Conservation (phyloP, 495 filamentous ascomycete genomes). For the Aspergillus asperescens region DNA sequence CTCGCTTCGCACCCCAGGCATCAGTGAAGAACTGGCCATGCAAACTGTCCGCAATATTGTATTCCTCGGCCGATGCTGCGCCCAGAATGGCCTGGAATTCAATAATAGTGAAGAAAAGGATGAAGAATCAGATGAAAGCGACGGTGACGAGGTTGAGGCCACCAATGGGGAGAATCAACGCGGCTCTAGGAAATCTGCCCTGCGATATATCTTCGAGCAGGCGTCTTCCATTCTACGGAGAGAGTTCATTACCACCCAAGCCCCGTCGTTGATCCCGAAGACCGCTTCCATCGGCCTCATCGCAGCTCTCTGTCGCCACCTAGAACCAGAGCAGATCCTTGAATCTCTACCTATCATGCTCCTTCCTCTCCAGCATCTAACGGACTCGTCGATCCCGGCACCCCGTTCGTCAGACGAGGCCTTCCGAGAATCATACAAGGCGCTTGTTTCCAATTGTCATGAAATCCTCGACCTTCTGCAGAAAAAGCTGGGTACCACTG, state of each 20-base stretch:
- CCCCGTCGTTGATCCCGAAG: slow-evolving; percentile 61
- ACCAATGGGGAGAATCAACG: slow-evolving; percentile 26
- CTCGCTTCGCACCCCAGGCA: slow-evolving; percentile 58
- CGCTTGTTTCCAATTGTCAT: slow-evolving; percentile 60
- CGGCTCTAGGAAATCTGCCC: slow-evolving; percentile 38
- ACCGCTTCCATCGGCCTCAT: slow-evolving; percentile 70
- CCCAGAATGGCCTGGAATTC: slow-evolving; percentile 55
- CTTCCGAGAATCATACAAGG: slow-evolving; percentile 63
- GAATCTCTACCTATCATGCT: slow-evolving; percentile 60
- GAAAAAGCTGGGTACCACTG: slow-evolving; percentile 74
- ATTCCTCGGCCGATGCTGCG: slow-evolving; percentile 67
- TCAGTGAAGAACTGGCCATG: slow-evolving; percentile 62
- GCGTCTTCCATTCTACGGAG: slow-evolving; percentile 71
- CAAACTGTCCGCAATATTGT: slow-evolving; percentile 71
- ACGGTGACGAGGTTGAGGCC: slow-evolving; percentile 34
- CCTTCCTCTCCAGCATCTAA: slow-evolving; percentile 75
- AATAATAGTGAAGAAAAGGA: slow-evolving; percentile 32
- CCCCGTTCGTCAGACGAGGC: slow-evolving; percentile 59
- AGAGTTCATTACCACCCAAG: slow-evolving; percentile 60
- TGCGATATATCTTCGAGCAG: slow-evolving; percentile 69
- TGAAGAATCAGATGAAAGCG: slow-evolving; percentile 37
- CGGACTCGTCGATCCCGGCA: slow-evolving; percentile 65
- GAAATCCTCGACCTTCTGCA: slow-evolving; percentile 72
- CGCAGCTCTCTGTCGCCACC: slow-evolving; percentile 51
- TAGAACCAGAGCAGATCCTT: slow-evolving; percentile 51